These are phyloP conservation scores for Odontarrhena argentea DNA, from an alignment of 345 rosid species.

Conservation along the genomic window DNA sequence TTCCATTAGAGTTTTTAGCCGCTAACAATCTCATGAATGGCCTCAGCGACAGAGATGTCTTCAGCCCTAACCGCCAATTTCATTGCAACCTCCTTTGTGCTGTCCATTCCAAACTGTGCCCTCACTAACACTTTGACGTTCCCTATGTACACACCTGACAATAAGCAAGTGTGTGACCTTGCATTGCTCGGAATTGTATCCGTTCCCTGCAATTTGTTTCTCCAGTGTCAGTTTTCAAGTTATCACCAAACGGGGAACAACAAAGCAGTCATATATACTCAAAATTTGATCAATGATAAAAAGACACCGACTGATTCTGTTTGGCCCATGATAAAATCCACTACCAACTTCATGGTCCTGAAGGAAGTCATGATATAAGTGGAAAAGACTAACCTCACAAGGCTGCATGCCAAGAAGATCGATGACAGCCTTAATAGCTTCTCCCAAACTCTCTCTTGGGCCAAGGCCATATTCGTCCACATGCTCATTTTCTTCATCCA, in stretches of 20 bases:
- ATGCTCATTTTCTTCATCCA: slow-evolving; percentile 75
- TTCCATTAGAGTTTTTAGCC: slow-evolving; percentile 46
- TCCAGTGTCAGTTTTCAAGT: slow-evolving; percentile 28
- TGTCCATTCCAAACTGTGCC: slow-evolving; percentile 82
- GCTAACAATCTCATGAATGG: slow-evolving; percentile 87
- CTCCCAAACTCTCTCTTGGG: slow-evolving; percentile 82
- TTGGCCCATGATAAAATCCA: too few relatives aligned
- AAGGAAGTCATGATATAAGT: too few relatives aligned
- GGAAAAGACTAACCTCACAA: slow-evolving; percentile 68
- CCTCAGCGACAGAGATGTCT: slow-evolving; percentile 71
- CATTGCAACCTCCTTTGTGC: slow-evolving; percentile 86
- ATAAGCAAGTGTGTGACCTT: slow-evolving; percentile 87
- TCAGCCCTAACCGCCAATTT: slow-evolving; percentile 85
- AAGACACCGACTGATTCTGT: too few relatives aligned
- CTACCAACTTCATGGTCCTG: too few relatives aligned
- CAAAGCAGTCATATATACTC: slow-evolving; percentile 7
- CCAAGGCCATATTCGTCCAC: slow-evolving; percentile 98
- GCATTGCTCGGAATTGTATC: slow-evolving; percentile 82
- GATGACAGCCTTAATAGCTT: slow-evolving; percentile 83
- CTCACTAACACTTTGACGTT: slow-evolving; percentile 77
- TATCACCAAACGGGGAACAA: not conserved
- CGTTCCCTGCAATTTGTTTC: slow-evolving; percentile 61
- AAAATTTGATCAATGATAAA: not conserved
- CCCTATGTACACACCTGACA: slow-evolving; percentile 92
- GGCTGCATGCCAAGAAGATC: slow-evolving; percentile 99